Percentiles rank a stretch among this genome's conserved stretches.
Conservation (phyloP, 2,329 filamentous ascomycete species). For the Colletotrichum tabaci region DNA sequence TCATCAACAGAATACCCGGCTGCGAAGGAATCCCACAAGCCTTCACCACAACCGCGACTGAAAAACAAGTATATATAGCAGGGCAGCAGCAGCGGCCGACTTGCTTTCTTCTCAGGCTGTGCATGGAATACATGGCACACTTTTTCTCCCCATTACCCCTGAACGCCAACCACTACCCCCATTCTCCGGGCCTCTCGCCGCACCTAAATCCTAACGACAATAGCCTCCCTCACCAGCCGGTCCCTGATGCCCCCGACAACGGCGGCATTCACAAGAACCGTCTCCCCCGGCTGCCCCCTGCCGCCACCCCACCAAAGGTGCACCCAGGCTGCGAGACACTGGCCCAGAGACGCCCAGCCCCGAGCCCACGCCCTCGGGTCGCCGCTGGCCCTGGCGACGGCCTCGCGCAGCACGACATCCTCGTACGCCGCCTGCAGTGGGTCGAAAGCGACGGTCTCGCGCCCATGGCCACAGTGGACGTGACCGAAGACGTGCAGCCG, state of each 20-base stretch:
- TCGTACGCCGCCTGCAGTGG: constrained; percentile 48
- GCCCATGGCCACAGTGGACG: constrained; percentile 53
- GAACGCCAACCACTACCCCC: neutral
- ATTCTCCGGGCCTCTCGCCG: no score
- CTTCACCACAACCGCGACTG: no score
- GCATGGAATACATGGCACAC: no score
- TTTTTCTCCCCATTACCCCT: neutral
- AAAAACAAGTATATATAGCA: no score
- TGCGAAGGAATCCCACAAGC: no score
- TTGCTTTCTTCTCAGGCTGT: no score
- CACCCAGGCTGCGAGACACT: constrained; percentile 9
- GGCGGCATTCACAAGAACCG: constrained; percentile 32
- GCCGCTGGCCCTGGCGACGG: neutral
- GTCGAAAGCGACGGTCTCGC: constrained; percentile 51
- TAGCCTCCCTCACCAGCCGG: constrained; percentile 15
- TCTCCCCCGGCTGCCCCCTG: constrained; percentile 1
- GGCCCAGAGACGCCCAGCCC: neutral
- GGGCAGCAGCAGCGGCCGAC: no score
- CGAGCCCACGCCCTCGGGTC: neutral
- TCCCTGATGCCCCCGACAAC: constrained; percentile 10
- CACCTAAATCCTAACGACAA: constrained; percentile 25
- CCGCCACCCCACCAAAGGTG: constrained; percentile 26
- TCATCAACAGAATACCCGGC: no score
- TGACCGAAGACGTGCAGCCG: constrained; percentile 57
- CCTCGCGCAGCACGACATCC: constrained; percentile 18